Evolutionary conservation across 208 protist species (phyloP), one percentile per base, ranked within the genome.

Genomic region (Trypanosoma conorhini): DNA sequence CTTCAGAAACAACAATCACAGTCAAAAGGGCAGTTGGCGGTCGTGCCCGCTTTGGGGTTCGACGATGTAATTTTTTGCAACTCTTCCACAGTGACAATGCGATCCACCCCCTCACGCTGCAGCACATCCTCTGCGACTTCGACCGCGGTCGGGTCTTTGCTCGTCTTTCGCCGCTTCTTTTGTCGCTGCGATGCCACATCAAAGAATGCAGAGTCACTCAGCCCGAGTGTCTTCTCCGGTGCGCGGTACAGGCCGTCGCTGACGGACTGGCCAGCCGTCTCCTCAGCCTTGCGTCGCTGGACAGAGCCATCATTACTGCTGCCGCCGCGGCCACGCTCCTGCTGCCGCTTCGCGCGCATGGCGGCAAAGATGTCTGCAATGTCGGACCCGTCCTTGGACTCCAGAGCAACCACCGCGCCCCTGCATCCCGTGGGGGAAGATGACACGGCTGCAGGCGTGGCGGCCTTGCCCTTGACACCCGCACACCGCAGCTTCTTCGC

Each of bases 21-120:
- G 80, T 94, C 91, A 72, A 96, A 96, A 5, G 91, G 91, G 72
- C 91, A 96, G 72, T 96, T 94, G 7, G 89, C 81, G 24, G 91
- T 96, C 19, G 88, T 90, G 21, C 91, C 91, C 3, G 91, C 91
- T 26, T 81, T 75, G 1, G 88, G 67, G 56, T 85, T 92, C 22
- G 75, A 73, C 0, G 91, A 96, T 0, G 92, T 78, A 67, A 96
- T 91, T 57, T 81, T 90, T 28, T 81, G 71, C n/a, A 96, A 74
- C 77, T 93, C 81, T 30, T 81, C 76, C 48, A 92, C 76, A 7
- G 77, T 86, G 2, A 96, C 72, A 57, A 96, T 93, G 48, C 91
- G 89, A 67, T 88, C 61, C 8, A 96, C 91, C 0, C 89, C 89
- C 67, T 94, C 91, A 22, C 72, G 80, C 24, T 72, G 74, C 28